Evolutionary conservation across 148 eudicot genomes (phyloP).

Genomic region (Rhododendron ovatum): DNA sequence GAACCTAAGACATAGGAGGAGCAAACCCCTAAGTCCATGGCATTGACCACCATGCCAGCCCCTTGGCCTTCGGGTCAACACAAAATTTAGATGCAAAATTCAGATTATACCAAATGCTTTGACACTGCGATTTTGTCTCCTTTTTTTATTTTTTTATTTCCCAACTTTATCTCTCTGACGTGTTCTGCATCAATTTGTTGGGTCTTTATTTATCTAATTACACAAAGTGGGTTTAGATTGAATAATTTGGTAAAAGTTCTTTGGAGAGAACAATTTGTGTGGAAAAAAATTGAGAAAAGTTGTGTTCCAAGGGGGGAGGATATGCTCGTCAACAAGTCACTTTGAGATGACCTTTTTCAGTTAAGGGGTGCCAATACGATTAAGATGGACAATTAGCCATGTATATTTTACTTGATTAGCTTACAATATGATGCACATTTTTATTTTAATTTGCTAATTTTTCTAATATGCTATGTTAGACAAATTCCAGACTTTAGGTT

Average conservation of each 20-base stretch:
- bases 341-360: too few relatives aligned
- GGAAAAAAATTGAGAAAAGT: not conserved
- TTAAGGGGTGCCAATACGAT: not conserved
- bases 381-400: too few relatives aligned
- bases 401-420: not conserved
- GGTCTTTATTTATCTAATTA: not conserved
- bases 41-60: not conserved
- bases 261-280: not conserved
- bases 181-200: not conserved
- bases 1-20: not conserved
- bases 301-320: not conserved
- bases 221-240: not conserved
- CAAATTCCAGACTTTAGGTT: not conserved
- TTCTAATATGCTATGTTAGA: not conserved
- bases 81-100: not conserved
- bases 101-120: not conserved
- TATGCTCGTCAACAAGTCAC: too few relatives aligned
- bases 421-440: not conserved
- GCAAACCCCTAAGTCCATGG: not conserved
- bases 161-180: not conserved
- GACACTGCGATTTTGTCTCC: not conserved
- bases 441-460: not conserved
- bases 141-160: not conserved
- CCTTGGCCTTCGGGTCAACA: not conserved
- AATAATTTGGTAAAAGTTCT: not conserved